Evolutionary conservation across 768 basidiomycete genomes (phyloP), one percentile per base, ranked within the genome.

Genomic region (Inosperma sp.): DNA sequence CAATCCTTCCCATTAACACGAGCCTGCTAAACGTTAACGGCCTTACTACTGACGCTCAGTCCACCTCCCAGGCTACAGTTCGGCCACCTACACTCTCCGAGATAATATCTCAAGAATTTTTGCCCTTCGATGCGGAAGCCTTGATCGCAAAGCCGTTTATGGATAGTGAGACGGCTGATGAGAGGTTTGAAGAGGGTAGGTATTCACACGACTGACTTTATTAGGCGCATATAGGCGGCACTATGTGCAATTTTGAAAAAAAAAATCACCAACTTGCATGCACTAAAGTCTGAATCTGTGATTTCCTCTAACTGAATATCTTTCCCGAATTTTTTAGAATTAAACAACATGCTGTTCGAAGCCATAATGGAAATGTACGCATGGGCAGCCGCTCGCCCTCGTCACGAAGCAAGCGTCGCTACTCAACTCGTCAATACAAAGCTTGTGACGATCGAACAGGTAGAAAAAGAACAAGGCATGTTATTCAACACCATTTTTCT

Each of bases 171-270:
- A 29, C 45, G 10, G 26, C n/a, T 6, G 45, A 47, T 25, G 45
- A 47, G 3, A 47, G 35, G 19, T 47, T 34, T 19, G 33, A 47
- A 21, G 35, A 47, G 35, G 45, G 45, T 34, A 14, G 17, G 6
- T 13, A 17, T 17, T 17, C 13, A 2, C n/a, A n/a, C n/a, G n/a
- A n/a, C n/a, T n/a, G n/a, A n/a, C n/a, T n/a, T 25, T 22, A 1
- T 35, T 46, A 10, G 31, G 33, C 45, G 45, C 45, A 47, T 47
- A 47, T 47, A 47, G n/a, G n/a, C n/a, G n/a, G n/a, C n/a, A n/a
- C n/a, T n/a, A n/a, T n/a, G n/a, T n/a, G n/a, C n/a, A n/a, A n/a
- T n/a, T n/a, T n/a, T n/a, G n/a, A n/a, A n/a, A n/a, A n/a, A n/a
- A n/a, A n/a, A n/a, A n/a, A n/a, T n/a, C n/a, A n/a, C n/a, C n/a